These are phyloP conservation scores for Plantago rigida DNA, from an alignment of 305 asterid species.

Conservation along the genomic window DNA sequence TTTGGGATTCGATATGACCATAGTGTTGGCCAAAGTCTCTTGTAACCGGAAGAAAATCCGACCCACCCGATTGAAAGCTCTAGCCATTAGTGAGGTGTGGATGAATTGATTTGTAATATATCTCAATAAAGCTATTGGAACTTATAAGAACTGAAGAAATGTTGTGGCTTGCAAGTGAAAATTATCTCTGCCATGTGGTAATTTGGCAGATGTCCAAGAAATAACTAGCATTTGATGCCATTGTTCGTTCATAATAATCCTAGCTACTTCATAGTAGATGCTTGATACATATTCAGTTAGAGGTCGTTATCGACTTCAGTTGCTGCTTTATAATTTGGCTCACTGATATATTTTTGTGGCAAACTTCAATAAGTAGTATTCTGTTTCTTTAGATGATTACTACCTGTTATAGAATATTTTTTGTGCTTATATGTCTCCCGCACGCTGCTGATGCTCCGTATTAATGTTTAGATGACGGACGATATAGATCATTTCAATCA, in stretches of 20 bases:
- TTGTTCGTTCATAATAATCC: no score
- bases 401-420: conserved; percentile 1
- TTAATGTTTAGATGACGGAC: conserved; percentile 6
- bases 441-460: conserved; percentile 21
- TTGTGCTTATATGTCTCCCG: neutral
- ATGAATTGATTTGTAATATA: no score
- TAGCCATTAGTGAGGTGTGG: neutral
- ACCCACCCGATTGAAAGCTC: neutral
- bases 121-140: no score
- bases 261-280: no score
- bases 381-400: conserved; percentile 15
- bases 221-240: no score
- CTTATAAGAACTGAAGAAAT: no score
- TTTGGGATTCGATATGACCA: no score
- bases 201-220: no score
- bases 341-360: neutral
- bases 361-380: conserved; percentile 14
- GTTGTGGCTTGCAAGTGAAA: no score
- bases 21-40: no score
- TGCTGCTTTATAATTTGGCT: conserved; percentile 8
- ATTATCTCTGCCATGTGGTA: no score
- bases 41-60: no score
- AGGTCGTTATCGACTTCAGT: conserved; percentile 3
- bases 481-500: neutral
- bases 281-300: neutral